These are phyloP conservation scores for Erysimum cheiri DNA, from an alignment of 441 rosid genomes.

Conservation along the genomic window DNA sequence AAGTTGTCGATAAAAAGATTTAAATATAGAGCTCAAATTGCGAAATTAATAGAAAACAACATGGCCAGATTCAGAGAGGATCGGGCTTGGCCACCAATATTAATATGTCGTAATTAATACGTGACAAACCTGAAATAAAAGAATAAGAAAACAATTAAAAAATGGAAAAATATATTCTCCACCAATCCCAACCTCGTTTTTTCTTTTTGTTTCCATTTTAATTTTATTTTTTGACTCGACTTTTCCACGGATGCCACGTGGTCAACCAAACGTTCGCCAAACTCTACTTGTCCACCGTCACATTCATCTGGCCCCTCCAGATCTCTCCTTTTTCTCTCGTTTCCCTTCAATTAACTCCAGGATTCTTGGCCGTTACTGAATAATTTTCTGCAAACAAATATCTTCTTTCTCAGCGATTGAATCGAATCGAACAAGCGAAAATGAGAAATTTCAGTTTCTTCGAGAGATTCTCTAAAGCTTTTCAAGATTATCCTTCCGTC, in stretches of 20 bases:
- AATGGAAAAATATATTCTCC: background rate
- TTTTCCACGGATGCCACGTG: constrained; percentile 38
- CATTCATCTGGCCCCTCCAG: constrained; percentile 3
- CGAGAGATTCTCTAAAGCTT: constrained; percentile 66
- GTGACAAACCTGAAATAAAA: background rate
- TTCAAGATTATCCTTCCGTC: constrained; percentile 68
- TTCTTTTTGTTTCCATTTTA: background rate
- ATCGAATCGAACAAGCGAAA: constrained; percentile 30
- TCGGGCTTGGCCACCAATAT: constrained; percentile 20
- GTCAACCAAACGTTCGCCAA: constrained; percentile 28
- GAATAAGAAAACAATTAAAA: background rate
- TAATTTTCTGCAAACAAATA: constrained; percentile 5
- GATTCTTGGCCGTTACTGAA: constrained; percentile 29
- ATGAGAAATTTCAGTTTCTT: constrained; percentile 69
- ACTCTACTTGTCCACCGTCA: constrained; percentile 41
- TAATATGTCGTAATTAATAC: background rate
- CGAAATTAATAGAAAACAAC: background rate
- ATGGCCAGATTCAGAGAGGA: constrained; percentile 5
- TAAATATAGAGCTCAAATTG: too few species aligned
- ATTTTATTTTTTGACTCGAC: background rate
- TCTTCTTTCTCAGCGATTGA: constrained; percentile 11
- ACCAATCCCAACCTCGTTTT: constrained; percentile 6
- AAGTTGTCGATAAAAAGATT: background rate
- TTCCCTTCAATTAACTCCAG: constrained; percentile 19
- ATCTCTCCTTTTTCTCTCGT: background rate